Percentiles rank a stretch among this genome's conserved stretches.
Conservation (phyloP, 345 rosid species). For the Mangifera indica region DNA sequence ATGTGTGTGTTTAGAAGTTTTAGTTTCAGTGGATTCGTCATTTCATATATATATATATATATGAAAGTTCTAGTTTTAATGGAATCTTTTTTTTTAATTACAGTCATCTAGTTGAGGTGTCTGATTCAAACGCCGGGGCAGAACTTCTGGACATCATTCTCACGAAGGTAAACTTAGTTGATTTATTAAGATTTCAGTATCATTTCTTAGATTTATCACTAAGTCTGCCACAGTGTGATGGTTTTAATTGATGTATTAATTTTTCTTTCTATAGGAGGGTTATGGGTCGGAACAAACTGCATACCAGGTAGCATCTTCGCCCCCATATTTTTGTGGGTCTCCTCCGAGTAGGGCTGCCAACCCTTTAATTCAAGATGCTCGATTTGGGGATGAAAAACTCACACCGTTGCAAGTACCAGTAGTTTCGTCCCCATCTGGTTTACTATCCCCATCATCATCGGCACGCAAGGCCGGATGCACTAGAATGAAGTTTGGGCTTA, state of each 20-base stretch:
- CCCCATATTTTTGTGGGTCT: conserved; percentile 83
- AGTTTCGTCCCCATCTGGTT: conserved; percentile 53
- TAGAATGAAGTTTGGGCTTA: conserved; percentile 73
- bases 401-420: conserved; percentile 34
- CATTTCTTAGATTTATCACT: not conserved
- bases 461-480: conserved; percentile 67
- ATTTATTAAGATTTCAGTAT: not conserved
- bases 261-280: conserved; percentile 48
- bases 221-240: not conserved
- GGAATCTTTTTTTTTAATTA: not conserved
- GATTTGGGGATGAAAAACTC: conserved; percentile 70
- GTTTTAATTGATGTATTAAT: not conserved
- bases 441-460: conserved; percentile 56
- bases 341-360: conserved; percentile 87
- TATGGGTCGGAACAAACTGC: conserved; percentile 49
- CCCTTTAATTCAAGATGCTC: conserved; percentile 79
- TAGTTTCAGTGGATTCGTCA: conserved; percentile 1
- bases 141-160: conserved; percentile 85
- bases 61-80: too few relatives aligned
- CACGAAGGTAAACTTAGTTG: conserved; percentile 48
- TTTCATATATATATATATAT: not conserved
- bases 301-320: conserved; percentile 48
- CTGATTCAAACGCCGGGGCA: conserved; percentile 60
- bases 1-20: not conserved
- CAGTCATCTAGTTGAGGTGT: conserved; percentile 62